These are phyloP conservation scores for Botrytis tulipae DNA, from an alignment of 2,329 filamentous ascomycete species.

Conservation along the genomic window DNA sequence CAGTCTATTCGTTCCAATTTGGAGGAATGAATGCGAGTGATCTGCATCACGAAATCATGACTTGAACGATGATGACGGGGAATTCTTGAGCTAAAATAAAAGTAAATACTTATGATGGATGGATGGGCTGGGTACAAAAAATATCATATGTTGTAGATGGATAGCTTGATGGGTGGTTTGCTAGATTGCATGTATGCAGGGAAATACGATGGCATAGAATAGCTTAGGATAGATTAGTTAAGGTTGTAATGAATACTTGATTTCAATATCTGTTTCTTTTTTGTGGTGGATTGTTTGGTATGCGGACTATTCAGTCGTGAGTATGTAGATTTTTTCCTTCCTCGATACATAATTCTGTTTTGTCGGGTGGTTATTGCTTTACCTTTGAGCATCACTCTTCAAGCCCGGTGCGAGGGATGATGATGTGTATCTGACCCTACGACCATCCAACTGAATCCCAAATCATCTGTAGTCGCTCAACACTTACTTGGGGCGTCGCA, in stretches of 20 bases:
- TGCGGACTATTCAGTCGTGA: no score
- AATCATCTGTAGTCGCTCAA: background rate
- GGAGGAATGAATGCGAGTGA: background rate
- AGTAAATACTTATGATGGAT: background rate
- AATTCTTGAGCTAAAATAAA: background rate
- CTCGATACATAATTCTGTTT: background rate
- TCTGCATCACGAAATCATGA: background rate
- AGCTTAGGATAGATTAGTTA: background rate
- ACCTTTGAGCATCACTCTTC: background rate
- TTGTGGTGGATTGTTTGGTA: background rate
- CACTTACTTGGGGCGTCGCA: background rate
- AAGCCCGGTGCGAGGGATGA: background rate
- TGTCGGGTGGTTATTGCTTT: background rate
- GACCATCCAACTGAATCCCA: background rate
- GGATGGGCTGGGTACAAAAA: background rate
- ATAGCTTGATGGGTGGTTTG: background rate
- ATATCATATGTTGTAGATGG: background rate
- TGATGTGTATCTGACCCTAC: background rate
- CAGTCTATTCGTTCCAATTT: background rate
- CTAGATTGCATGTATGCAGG: background rate
- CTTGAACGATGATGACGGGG: background rate
- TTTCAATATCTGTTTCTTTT: background rate
- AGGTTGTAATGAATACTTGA: background rate
- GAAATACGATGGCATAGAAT: background rate
- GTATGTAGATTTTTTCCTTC: background rate